Evolutionary conservation across 139 green algal species (phyloP), one percentile per base, ranked within the genome.

Genomic region (Chlorella sp.): DNA sequence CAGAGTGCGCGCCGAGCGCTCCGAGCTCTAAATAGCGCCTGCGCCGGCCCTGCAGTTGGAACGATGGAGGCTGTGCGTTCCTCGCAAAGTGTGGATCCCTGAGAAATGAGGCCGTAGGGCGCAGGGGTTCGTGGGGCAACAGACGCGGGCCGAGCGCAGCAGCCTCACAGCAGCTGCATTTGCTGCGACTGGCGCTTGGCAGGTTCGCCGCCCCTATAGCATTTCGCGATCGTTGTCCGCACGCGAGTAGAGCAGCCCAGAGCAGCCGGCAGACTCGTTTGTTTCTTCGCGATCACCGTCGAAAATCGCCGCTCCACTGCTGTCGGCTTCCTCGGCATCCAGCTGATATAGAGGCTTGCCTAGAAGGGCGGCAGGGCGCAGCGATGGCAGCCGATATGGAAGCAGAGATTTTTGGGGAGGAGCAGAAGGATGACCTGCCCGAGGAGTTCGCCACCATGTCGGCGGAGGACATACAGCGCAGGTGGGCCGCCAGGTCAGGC

Each of bases 401-500:
- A 57, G 83, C 57, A 2, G 85, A 92, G 37, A 91, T 93, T 83
- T 93, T 93, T 39, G 91, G 91, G 7, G 82, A 86, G 36, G 88
- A 79, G 85, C 87, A 64, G 39, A 91, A 92, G 73, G 93, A 97
- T 90, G 95, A 95, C 16, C 83, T 99, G 80, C 96, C 97, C 16
- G 91, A 97, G 66, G 98, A 99, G 92, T 98, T 99, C 75, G 80
- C 94, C 66, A 88, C 91, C 34, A 98, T 99, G 95, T 94, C 91
- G 4, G 95, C 96, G 57, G 98, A 99, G 21, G 95, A 98, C 61
- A 98, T 99, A 39, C 80, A 94, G 32, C 92, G 95, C 39, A 81
- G 91, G 91, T 93, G 81, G 76, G 76, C 9, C 37, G 12, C 18
- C 57, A 36, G 36, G 76, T 0, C 37, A 1, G 32, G 32, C 32